Evolutionary conservation across 2,329 filamentous ascomycete genomes (phyloP).

Genomic region (Blastomyces percursus): DNA sequence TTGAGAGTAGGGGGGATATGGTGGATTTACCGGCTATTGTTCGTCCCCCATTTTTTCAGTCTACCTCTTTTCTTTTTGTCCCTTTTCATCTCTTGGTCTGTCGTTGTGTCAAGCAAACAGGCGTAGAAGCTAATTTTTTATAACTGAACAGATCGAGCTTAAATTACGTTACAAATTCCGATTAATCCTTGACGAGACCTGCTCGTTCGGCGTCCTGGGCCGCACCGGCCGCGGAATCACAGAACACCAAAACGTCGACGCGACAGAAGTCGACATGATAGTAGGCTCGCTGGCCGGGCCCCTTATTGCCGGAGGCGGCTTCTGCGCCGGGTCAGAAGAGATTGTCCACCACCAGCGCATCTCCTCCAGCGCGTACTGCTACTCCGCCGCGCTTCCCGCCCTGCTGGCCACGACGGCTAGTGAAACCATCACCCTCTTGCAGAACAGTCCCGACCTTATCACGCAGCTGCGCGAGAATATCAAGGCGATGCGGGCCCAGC

Average conservation of each 20-base stretch:
- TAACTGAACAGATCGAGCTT: slow-evolving; percentile 57
- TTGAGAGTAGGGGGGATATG: slow-evolving; percentile 80
- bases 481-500: slow-evolving; percentile 68
- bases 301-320: slow-evolving; percentile 84
- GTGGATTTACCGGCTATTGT: slow-evolving; percentile 77
- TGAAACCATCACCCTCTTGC: slow-evolving; percentile 75
- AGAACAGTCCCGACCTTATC: slow-evolving; percentile 75
- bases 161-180: slow-evolving; percentile 98
- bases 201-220: slow-evolving; percentile 91
- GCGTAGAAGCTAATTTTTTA: not conserved
- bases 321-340: slow-evolving; percentile 83
- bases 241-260: slow-evolving; percentile 92
- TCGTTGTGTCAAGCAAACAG: not conserved
- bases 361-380: slow-evolving; percentile 84
- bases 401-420: slow-evolving; percentile 92
- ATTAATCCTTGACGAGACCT: slow-evolving; percentile 92
- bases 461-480: slow-evolving; percentile 74
- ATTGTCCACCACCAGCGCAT: slow-evolving; percentile 96
- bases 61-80: not conserved
- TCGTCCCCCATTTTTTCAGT: slow-evolving; percentile 23
- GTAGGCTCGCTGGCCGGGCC: slow-evolving; percentile 84
- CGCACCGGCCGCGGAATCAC: slow-evolving; percentile 85
- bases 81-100: not conserved
- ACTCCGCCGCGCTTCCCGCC: slow-evolving; percentile 85
- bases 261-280: slow-evolving; percentile 92